Conservation (phyloP, 1,139 yeast species). For the Blastobotrys malaysiensis region DNA sequence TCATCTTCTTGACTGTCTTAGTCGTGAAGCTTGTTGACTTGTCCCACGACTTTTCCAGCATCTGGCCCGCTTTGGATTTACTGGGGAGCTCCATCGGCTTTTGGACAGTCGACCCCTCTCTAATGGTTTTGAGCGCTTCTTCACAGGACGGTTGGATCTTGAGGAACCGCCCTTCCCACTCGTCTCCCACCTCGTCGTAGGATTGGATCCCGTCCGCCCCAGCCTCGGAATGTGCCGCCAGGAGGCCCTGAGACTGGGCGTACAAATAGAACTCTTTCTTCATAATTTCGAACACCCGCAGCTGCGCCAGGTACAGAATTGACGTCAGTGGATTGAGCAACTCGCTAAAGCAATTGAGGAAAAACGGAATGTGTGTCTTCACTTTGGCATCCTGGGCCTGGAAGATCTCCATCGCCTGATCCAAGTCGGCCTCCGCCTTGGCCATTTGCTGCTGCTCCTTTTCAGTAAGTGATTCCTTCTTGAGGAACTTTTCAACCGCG, state of each 20-base stretch:
- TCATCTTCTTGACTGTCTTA: constrained; percentile 8
- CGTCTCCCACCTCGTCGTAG: constrained; percentile 22
- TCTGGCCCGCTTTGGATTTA: background rate
- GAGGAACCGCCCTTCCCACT: constrained; percentile 29
- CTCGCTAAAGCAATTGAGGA: constrained; percentile 45
- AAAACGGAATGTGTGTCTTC: constrained; percentile 43
- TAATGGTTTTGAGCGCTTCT: constrained; percentile 26
- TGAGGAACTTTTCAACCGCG: constrained; percentile 41
- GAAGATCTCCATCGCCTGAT: constrained; percentile 30
- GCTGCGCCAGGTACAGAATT: constrained; percentile 29
- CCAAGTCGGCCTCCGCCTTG: constrained; percentile 29
- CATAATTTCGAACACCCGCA: constrained; percentile 23
- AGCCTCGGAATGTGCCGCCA: background rate
- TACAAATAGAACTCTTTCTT: constrained; percentile 24
- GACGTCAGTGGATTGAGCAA: constrained; percentile 40
- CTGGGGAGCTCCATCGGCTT: constrained; percentile 21
- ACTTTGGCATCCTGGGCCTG: constrained; percentile 41
- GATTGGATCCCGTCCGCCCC: constrained; percentile 5
- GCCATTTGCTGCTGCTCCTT: constrained; percentile 28
- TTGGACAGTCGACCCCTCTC: constrained; percentile 28
- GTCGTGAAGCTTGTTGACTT: background rate
- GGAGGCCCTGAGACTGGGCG: constrained; percentile 17
- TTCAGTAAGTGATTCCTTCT: constrained; percentile 34
- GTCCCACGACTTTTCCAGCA: background rate
- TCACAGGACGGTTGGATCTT: constrained; percentile 28